These are phyloP conservation scores for Bolboschoenoplectus hybrid DNA, from an alignment of 202 grass and related monocot species.

Conservation along the genomic window DNA sequence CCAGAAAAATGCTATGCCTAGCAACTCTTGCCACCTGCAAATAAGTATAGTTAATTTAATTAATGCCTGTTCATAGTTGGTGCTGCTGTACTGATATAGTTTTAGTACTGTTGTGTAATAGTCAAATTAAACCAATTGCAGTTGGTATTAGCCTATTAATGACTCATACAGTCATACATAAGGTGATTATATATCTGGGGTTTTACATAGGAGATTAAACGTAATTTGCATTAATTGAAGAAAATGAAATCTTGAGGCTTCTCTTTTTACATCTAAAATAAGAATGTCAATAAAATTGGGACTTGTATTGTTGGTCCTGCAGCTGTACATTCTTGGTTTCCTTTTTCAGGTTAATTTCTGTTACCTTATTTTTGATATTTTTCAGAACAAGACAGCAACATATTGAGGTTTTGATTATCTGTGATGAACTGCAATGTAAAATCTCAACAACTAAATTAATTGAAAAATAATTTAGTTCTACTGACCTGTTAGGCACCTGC, in stretches of 20 bases:
- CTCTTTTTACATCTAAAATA: not conserved
- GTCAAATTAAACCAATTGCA: not conserved
- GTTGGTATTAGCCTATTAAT: not conserved
- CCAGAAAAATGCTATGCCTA: conserved; percentile 41
- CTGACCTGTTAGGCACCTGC: conserved; percentile 27
- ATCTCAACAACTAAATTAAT: not conserved
- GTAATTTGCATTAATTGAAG: not conserved
- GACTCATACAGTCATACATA: not conserved
- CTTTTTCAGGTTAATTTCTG: not conserved
- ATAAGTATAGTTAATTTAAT: not conserved
- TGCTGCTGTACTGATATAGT: not conserved
- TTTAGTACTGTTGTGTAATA: not conserved
- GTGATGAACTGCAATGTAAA: not conserved
- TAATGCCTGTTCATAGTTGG: not conserved
- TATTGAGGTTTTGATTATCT: not conserved
- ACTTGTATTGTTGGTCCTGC: not conserved
- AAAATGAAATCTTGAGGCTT: not conserved
- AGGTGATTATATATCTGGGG: not conserved
- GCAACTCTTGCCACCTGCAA: conserved; percentile 32
- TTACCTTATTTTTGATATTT: not conserved
- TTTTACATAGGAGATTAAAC: not conserved
- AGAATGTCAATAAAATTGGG: not conserved
- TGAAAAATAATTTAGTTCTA: not conserved
- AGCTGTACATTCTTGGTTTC: not conserved
- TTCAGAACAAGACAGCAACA: not conserved